These are phyloP conservation scores for Lentinula guzmanii DNA, from an alignment of 768 basidiomycete genomes.

Conservation along the genomic window DNA sequence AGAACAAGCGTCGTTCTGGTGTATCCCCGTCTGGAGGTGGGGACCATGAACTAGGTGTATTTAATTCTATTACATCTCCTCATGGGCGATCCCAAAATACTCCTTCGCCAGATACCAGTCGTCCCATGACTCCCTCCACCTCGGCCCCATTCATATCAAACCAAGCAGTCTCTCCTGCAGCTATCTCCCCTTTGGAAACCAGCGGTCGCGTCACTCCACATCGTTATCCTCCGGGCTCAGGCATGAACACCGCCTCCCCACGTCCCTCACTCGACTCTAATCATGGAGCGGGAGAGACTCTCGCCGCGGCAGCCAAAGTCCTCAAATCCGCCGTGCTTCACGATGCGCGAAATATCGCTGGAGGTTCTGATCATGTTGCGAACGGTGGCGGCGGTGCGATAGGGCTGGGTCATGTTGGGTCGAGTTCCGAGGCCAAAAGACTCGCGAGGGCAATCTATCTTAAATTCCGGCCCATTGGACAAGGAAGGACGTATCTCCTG, in stretches of 20 bases:
- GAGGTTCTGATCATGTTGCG: slow-evolving; percentile 38
- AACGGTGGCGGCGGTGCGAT: slow-evolving; percentile 22
- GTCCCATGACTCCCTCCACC: slow-evolving; percentile 8
- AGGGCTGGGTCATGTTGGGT: slow-evolving; percentile 5
- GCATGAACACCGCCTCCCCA: slow-evolving; percentile 4
- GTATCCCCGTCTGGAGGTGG: slow-evolving; percentile 7
- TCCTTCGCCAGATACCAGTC: slow-evolving; percentile 9
- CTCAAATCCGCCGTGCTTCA: slow-evolving; percentile 67
- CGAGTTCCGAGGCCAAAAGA: slow-evolving; percentile 57
- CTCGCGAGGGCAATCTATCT: slow-evolving; percentile 64
- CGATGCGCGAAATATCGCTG: slow-evolving; percentile 67
- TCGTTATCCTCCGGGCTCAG: slow-evolving; percentile 12
- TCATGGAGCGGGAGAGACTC: slow-evolving; percentile 29
- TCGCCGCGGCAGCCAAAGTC: slow-evolving; percentile 55
- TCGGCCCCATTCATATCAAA: slow-evolving; percentile 1
- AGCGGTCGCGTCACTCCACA: slow-evolving; percentile 2
- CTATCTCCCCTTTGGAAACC: neutral
- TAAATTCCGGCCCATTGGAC: slow-evolving; percentile 44
- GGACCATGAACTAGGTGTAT: slow-evolving; percentile 12
- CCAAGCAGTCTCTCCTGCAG: neutral
- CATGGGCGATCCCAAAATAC: neutral
- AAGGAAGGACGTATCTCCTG: slow-evolving; percentile 50
- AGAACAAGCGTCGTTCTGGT: slow-evolving; percentile 10
- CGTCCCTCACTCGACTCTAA: neutral
- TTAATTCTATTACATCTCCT: neutral